A percentile compares a stretch with the other conserved stretches of the same genome.
Evolutionary conservation across 208 protist genomes (phyloP).

Genomic region (Wallacemonas sp.): DNA sequence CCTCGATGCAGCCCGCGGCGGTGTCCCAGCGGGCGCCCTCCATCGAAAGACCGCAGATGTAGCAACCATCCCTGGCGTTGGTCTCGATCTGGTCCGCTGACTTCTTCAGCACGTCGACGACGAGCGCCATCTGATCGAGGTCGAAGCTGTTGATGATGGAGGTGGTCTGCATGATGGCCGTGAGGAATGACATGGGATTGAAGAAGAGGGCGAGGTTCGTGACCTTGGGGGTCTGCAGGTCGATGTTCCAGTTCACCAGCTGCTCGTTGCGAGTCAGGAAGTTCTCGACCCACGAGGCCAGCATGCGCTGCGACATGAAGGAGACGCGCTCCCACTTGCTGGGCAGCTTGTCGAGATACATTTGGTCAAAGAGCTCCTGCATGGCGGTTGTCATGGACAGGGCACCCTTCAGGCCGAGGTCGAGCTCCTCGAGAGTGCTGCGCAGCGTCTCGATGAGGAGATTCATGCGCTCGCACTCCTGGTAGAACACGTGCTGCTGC

Average conservation of each 20-base stretch:
- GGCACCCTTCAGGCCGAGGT: slow-evolving; percentile 95
- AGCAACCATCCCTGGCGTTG: slow-evolving; percentile 96
- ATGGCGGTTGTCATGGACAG: slow-evolving; percentile 93
- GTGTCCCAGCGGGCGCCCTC: slow-evolving; percentile 98
- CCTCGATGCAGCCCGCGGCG: slow-evolving; percentile 85
- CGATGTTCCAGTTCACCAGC: slow-evolving; percentile 92
- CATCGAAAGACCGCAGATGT: slow-evolving; percentile 96
- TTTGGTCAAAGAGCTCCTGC: slow-evolving; percentile 93
- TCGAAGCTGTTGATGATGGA: slow-evolving; percentile 97
- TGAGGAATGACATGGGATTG: slow-evolving; percentile 99
- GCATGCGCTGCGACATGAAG: slow-evolving; percentile 95
- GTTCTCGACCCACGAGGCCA: slow-evolving; percentile 96
- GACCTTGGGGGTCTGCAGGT: slow-evolving; percentile 94
- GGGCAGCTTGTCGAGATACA: slow-evolving; percentile 94
- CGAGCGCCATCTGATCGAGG: slow-evolving; percentile 96
- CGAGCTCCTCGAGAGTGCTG: slow-evolving; percentile 95
- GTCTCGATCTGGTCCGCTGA: slow-evolving; percentile 93
- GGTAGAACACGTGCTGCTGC: slow-evolving; percentile 97
- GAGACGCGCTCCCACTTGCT: slow-evolving; percentile 94
- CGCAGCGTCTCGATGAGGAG: slow-evolving; percentile 91
- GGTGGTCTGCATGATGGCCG: slow-evolving; percentile 98
- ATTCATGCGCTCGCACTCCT: slow-evolving; percentile 99
- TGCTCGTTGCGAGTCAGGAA: slow-evolving; percentile 95
- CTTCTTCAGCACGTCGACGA: slow-evolving; percentile 97
- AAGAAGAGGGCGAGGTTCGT: slow-evolving; percentile 97